Evolutionary conservation across 2,329 filamentous ascomycete species (phyloP), one percentile per base, ranked within the genome.

Genomic region (Hypoxylon sp.): DNA sequence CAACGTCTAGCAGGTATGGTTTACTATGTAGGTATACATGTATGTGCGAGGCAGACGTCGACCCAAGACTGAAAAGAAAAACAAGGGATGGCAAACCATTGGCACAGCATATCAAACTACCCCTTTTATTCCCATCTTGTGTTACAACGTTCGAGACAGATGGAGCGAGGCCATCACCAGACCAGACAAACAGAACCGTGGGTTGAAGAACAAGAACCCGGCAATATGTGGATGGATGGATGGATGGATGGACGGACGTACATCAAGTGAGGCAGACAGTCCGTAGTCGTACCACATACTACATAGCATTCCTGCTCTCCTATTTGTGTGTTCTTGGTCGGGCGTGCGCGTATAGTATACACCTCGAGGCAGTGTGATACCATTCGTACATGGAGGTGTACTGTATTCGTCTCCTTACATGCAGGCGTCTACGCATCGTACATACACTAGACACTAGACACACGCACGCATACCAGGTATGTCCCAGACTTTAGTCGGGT

Each of bases 101-200:
- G n/a, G 31, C 31, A 35, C 27, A 33, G n/a, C 18, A 45, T 23
- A 13, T 41, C 17, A 26, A 42, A 27, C 26, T 20, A 13, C 15
- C n/a, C 21, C 8, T 49, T 31, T n/a, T 29, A 31, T 17, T 24
- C 45, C 38, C 23, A 49, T 38, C 31, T 31, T 45, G 21, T 49
- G 35, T 46, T n/a, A 49, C 41, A 13, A 55, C 27, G 23, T n/a
- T 35, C 24, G 45, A 35, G 20, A 40, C 11, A 40, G 37, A 21
- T 38, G 9, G 21, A 40, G 37, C 37, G 37, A 40, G 23, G 37
- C 37, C 18, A 40, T 40, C 37, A 40, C 37, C 18, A 40, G 17
- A 40, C 17, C 9, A 40, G 37, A 35, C 31, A 35, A 35, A 35
- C 31, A 35, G 31, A 17, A 35, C 31, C n/a, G 15, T 8, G 27